Evolutionary conservation across 805 yeast genomes (phyloP), one percentile per base, ranked within the genome.

Genomic region (Scheffersomyces stipitis): DNA sequence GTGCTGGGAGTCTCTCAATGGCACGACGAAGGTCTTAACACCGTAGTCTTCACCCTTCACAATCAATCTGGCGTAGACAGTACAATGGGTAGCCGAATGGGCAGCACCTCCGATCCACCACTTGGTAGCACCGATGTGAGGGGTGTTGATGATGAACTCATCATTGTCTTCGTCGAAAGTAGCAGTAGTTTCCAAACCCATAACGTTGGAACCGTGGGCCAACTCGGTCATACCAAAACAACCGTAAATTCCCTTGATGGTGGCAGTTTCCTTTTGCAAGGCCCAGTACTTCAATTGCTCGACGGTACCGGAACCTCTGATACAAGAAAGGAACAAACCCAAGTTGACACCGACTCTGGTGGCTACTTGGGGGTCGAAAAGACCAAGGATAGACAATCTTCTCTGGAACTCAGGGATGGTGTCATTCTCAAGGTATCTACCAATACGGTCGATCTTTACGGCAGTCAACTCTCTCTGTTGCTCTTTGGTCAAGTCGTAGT

Each of bases 21-120:
- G 97, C 13, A 90, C 96, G 20, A 90, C 85, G 66, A 90, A 90
- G 8, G 90, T 85, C 65, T 86, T 87, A 38, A 90, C 96, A 31
- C 97, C 97, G 59, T 88, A 81, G 62, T 90, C 97, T 60, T 84
- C 78, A 23, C 86, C 91, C 31, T 82, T 70, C 20, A 87, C 88
- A 35, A 86, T 76, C 44, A 90, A 71, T 42, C 97, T 74, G 4
- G 96, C 96, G 60, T 81, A 90, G 17, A 80, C 84, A n/a, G 82
- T 79, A 16, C 87, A 71, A 65, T 90, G 96, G 18, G 90, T 87
- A 4, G 96, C 87, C 15, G 95, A 82, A 62, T 87, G 95, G 8
- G 96, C 96, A 28, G 96, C 96, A 51, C 97, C 97, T 32, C 97
- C 97, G 53, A 90, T 90, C 97, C 97, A 90, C 96, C 97, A 90